Percentiles rank a stretch among this genome's conserved stretches.
These are phyloP conservation scores for Emericellopsis cladophorae DNA, from an alignment of 2,329 filamentous ascomycete genomes.

Conservation along the genomic window DNA sequence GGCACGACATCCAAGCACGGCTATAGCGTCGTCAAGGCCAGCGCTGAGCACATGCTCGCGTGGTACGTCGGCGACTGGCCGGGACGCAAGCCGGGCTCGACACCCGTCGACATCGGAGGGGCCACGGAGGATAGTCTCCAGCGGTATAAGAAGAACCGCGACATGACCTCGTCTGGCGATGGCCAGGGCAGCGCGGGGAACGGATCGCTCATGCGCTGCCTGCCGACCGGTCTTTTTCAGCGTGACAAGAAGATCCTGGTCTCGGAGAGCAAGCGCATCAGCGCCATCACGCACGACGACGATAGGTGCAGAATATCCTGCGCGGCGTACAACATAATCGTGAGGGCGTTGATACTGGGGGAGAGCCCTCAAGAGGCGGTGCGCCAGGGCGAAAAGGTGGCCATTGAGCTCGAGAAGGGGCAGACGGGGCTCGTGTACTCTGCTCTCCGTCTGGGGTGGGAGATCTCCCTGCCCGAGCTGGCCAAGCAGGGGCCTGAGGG, in stretches of 20 bases:
- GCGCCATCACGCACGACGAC: constrained; percentile 25
- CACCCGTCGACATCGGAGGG: constrained; percentile 24
- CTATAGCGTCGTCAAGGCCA: constrained; percentile 12
- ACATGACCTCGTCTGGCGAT: constrained; percentile 20
- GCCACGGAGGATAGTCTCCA: constrained; percentile 22
- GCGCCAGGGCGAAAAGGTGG: constrained; percentile 10
- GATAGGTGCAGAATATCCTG: constrained; percentile 20
- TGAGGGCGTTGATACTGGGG: constrained; percentile 16
- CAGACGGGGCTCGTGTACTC: constrained; percentile 6
- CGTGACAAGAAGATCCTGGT: constrained; percentile 11
- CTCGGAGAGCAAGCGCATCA: constrained; percentile 20
- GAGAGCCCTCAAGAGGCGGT: constrained; percentile 12
- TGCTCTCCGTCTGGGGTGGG: constrained; percentile 15
- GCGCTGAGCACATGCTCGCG: constrained; percentile 24
- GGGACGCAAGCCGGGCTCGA: constrained; percentile 14
- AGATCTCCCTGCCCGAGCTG: constrained; percentile 12
- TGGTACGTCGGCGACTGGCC: constrained; percentile 32
- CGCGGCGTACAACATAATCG: constrained; percentile 26
- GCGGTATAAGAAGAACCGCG: constrained; percentile 11
- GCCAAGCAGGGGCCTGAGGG: constrained; percentile 16
- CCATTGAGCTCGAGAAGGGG: constrained; percentile 10
- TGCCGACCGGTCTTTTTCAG: constrained; percentile 29
- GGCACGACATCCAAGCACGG: background rate
- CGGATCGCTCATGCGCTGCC: constrained; percentile 33
- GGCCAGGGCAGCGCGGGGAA: constrained; percentile 27